Evolutionary conservation across 208 protist genomes (phyloP).

Genomic region (Tetramitus jugosus): DNA sequence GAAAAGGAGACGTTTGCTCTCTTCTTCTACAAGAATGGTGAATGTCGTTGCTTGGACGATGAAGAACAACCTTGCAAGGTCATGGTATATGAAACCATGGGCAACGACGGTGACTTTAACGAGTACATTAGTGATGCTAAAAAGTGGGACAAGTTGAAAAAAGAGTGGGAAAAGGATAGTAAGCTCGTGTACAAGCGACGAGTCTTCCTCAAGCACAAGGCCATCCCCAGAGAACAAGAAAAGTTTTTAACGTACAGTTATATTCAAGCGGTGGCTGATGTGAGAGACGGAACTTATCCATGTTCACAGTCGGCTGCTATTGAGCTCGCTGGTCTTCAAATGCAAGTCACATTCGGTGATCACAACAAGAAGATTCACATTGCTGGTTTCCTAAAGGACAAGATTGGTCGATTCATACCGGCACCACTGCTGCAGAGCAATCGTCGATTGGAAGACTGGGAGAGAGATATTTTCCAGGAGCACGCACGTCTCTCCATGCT

Average conservation of each 20-base stretch:
- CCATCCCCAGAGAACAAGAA: slow-evolving; percentile 17
- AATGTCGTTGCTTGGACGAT: slow-evolving; percentile 10
- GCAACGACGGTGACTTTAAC: slow-evolving; percentile 5
- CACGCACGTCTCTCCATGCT: neutral
- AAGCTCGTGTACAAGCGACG: slow-evolving; percentile 19
- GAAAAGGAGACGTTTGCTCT: slow-evolving; percentile 3
- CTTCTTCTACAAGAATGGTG: slow-evolving; percentile 14
- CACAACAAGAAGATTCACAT: slow-evolving; percentile 24
- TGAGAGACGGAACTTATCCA: slow-evolving; percentile 20
- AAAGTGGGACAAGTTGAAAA: slow-evolving; percentile 23
- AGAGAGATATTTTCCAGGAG: slow-evolving; percentile 18
- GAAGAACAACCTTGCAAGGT: slow-evolving; percentile 24
- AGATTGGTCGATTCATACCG: slow-evolving; percentile 19
- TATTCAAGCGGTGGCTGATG: slow-evolving; percentile 22
- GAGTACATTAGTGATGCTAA: neutral
- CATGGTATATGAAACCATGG: slow-evolving; percentile 17
- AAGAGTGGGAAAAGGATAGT: slow-evolving; percentile 21
- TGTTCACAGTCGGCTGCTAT: neutral
- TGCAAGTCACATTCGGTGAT: slow-evolving; percentile 26
- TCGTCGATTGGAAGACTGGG: slow-evolving; percentile 21
- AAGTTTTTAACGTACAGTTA: slow-evolving; percentile 16
- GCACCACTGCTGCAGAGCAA: slow-evolving; percentile 7
- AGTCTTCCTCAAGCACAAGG: slow-evolving; percentile 22
- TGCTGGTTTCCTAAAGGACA: slow-evolving; percentile 16
- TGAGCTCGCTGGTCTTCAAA: slow-evolving; percentile 22